Percentiles rank a stretch among this genome's conserved stretches.
Conservation (phyloP, 768 basidiomycete genomes). For the Daedalea quercina region DNA sequence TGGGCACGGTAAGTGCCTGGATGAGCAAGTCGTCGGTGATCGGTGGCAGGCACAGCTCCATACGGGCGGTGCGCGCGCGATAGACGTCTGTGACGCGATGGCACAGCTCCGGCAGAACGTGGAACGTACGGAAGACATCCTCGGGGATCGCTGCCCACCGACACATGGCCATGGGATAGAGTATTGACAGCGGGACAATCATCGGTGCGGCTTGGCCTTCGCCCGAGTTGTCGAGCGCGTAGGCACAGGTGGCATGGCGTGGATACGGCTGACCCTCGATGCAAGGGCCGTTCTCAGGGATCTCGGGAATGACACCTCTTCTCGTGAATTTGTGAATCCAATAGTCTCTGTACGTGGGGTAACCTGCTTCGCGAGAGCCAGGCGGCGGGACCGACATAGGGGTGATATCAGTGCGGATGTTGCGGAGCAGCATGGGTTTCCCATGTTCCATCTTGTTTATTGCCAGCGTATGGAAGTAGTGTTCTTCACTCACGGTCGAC, state of each 20-base stretch:
- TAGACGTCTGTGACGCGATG: constrained; percentile 61
- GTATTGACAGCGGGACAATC: constrained; percentile 20
- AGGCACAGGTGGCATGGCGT: constrained; percentile 25
- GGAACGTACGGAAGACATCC: constrained; percentile 43
- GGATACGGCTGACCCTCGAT: constrained; percentile 45
- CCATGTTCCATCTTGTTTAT: constrained; percentile 51
- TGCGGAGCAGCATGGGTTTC: constrained; percentile 46
- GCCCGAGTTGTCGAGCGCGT: constrained; percentile 22
- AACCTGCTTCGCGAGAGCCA: constrained; percentile 42
- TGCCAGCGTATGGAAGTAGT: constrained; percentile 46
- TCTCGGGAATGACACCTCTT: constrained; percentile 29
- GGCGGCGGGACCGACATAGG: constrained; percentile 50
- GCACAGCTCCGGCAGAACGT: constrained; percentile 58
- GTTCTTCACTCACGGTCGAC: constrained; percentile 40
- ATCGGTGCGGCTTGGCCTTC: constrained; percentile 6
- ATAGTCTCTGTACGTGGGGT: constrained; percentile 52
- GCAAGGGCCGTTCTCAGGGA: constrained; percentile 55
- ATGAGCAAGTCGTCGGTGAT: constrained; percentile 52
- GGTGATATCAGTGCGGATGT: constrained; percentile 58
- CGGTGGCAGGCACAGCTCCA: constrained; percentile 53
- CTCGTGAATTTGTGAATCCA: constrained; percentile 50
- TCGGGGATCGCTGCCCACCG: constrained; percentile 48
- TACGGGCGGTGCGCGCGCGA: constrained; percentile 45
- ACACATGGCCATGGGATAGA: constrained; percentile 41
- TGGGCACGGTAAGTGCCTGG: constrained; percentile 74